Evolutionary conservation across 495 filamentous ascomycete genomes (phyloP).

Genomic region (Hyaloscypha hepaticicola): DNA sequence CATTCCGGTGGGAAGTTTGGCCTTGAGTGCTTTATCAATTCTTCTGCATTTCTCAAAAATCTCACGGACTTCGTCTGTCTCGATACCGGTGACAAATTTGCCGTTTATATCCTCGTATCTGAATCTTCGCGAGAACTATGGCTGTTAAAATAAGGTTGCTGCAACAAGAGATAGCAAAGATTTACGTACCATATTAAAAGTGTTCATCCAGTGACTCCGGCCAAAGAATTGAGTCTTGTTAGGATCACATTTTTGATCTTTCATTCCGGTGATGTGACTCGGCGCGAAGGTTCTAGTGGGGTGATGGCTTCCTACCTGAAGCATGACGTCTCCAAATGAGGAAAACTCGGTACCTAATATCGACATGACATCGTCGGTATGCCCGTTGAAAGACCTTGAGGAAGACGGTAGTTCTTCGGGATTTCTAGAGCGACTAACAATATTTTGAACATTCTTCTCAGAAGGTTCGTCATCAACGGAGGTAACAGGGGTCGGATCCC

Average conservation of each 20-base stretch:
- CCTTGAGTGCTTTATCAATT: conserved; percentile 48
- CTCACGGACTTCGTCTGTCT: neutral
- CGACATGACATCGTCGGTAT: neutral
- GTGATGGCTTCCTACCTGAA: conserved; percentile 11
- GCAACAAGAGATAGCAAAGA: neutral
- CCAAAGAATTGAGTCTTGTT: conserved; percentile 53
- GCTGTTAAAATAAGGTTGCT: neutral
- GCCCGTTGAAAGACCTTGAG: neutral
- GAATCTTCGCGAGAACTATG: neutral
- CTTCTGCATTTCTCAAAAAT: neutral
- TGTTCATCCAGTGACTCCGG: conserved; percentile 54
- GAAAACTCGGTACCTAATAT: neutral
- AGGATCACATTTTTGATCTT: conserved; percentile 24
- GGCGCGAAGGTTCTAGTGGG: neutral
- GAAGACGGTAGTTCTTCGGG: neutral
- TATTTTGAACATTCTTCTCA: conserved; percentile 1
- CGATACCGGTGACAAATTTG: conserved; percentile 37
- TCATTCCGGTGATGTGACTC: neutral
- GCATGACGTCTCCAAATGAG: neutral
- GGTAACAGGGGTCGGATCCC: neutral
- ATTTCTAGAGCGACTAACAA: neutral
- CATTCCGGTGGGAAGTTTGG: conserved; percentile 40
- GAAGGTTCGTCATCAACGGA: neutral
- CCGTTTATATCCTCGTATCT: conserved; percentile 10
- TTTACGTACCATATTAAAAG: conserved; percentile 41